Conservation (phyloP, 2,329 filamentous ascomycete genomes). For the Didymella glomerata region DNA sequence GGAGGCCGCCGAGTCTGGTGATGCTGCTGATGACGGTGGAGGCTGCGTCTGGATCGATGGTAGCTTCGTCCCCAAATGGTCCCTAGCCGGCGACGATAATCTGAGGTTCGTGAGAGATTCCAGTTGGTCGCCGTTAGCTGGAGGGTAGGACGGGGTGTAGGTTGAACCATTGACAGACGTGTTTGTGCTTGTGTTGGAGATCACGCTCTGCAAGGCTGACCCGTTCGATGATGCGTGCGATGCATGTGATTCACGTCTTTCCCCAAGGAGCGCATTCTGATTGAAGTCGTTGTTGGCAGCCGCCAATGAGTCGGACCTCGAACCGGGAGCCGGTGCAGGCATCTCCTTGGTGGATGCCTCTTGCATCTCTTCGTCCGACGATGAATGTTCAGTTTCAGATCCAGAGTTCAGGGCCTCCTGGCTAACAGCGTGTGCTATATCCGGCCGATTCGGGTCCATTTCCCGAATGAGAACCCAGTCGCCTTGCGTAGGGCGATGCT, state of each 20-base stretch:
- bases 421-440: constrained; percentile 68
- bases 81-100: constrained; percentile 46
- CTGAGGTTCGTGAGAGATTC: constrained; percentile 42
- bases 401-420: constrained; percentile 59
- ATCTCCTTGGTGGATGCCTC: constrained; percentile 21
- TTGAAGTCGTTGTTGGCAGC: constrained; percentile 10
- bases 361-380: constrained; percentile 54
- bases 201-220: constrained; percentile 17
- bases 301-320: constrained; percentile 14
- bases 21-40: constrained; percentile 26
- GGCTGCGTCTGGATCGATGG: constrained; percentile 48
- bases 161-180: constrained; percentile 18
- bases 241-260: constrained; percentile 20
- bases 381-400: constrained; percentile 51
- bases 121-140: constrained; percentile 13
- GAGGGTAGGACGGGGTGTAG: constrained; percentile 20
- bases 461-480: constrained; percentile 73
- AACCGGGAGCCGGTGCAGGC: not conserved
- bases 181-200: constrained; percentile 15
- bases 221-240: constrained; percentile 20
- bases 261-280: not conserved
- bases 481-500: constrained; percentile 65
- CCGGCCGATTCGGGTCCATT: constrained; percentile 70
- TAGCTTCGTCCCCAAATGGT: constrained; percentile 42
- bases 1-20: constrained; percentile 40